Evolutionary conservation across 768 basidiomycete species (phyloP), one percentile per base, ranked within the genome.

Genomic region (Amyloporia xantha): DNA sequence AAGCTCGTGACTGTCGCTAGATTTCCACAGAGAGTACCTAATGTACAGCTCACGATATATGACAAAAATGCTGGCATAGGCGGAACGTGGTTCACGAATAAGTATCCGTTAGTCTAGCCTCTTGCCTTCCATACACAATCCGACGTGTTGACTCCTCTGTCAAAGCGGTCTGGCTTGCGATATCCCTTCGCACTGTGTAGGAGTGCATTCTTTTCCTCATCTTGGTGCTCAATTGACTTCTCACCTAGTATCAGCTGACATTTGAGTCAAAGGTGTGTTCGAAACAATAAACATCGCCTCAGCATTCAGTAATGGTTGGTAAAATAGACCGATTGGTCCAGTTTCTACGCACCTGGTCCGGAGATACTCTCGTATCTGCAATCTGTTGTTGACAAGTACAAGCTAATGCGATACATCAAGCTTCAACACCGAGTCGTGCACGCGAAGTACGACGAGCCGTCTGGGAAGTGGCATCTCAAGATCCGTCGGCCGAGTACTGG

Each of bases 11-110:
- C 4, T 21, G 13, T 11, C 30, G 4, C 11, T 10, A 47, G 43
- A 24, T 52, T 52, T 20, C 42, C 49, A 2, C 43, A 27, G 15
- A 43, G 48, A 35, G 47, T 82, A 11, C 69, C 70, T 40, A 81
- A 82, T 52, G 50, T 82, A 12, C 65, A 77, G 17, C 59, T 85
- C 4, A 71, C 71, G 0, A 74, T 83, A 13, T 84, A 81, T 58
- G 82, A 85, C 48, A 76, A 78, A 49, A 71, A 75, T 44, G 63
- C 69, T n/a, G 76, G 73, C 1, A 67, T 85, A 20, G 82, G 82
- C 9, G 82, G 82, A 2, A 75, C 79, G 2, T 85, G 82, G 82
- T 75, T 68, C 54, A 62, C 66, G 7, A 82, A 81, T 49, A 70
- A 61, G 48, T 81, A 81, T 58, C 78, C 78, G 77, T 77, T 41